Evolutionary conservation across 2,329 filamentous ascomycete species (phyloP), one percentile per base, ranked within the genome.

Genomic region (Karstenula rhodostoma): DNA sequence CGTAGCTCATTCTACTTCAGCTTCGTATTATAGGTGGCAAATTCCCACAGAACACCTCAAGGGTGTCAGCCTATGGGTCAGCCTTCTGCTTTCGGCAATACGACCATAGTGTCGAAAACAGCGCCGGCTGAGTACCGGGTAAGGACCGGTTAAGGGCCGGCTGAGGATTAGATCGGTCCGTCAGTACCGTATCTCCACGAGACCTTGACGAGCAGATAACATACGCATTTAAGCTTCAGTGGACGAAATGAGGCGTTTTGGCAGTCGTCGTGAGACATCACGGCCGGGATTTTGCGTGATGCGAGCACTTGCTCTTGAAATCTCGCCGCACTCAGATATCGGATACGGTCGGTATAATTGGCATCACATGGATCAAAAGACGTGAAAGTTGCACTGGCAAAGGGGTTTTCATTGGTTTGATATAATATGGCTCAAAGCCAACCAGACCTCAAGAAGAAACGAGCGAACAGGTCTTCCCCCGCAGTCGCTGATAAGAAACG

Each of bases 381-480:
- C n/a, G 19, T 22, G 3, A 22, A 23, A 44, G 2, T 22, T 44
- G 42, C 48, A 37, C 42, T 15, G 22, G 52, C 52, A 55, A 46
- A 52, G 42, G 8, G 19, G 47, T 12, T 37, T 44, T 43, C 17
- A 46, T 46, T 46, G n/a, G 25, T 44, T 8, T 40, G 9, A 37
- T 53, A 53, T 54, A 23, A n/a, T 9, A 10, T 33, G 17, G 46
- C 33, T n/a, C 37, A 22, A 32, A 44, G 32, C 44, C 33, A 17
- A 57, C 48, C 25, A 63, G 65, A 66, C 68, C 73, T 73, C 67
- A 73, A 70, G 60, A 53, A 43, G 51, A 58, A 73, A 73, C 22
- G 73, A 75, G 71, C 63, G 73, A 70, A 68, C 71, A 73, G 71
- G 71, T 68, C 69, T 54, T 43, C 50, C 23, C 51, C 49, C 33